phyloP scores from a whole-genome alignment of 192 early-diverging fungal genomes.

The Entomortierella lignicola region DNA sequence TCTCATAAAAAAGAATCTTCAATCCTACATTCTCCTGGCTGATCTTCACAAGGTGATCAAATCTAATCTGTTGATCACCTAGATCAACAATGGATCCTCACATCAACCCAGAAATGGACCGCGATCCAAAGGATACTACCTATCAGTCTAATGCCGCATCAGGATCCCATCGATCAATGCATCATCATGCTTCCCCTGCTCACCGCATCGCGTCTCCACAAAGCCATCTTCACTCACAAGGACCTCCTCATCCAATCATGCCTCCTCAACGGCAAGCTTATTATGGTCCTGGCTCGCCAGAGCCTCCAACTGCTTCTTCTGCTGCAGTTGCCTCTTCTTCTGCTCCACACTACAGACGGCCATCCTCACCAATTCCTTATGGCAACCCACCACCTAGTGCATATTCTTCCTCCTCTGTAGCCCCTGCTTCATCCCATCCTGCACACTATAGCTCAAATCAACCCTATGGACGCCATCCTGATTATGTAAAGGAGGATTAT shows the following conservation, averaged over 20 bases:
- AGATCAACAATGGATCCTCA: constrained; percentile 5
- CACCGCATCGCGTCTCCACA: constrained; percentile 29
- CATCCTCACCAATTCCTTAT: constrained; percentile 29
- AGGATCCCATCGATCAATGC: constrained; percentile 2
- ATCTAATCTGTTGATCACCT: not conserved
- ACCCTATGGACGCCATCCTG: constrained; percentile 28
- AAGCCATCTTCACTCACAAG: constrained; percentile 16
- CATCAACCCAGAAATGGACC: not conserved
- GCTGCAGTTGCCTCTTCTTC: constrained; percentile 7
- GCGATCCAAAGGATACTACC: not conserved
- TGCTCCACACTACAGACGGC: constrained; percentile 21
- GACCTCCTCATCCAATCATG: constrained; percentile 21
- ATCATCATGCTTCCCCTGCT: constrained; percentile 2
- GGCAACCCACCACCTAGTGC: constrained; percentile 17
- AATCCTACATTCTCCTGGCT: not conserved
- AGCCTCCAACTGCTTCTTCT: no score
- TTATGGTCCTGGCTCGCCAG: constrained; percentile 13
- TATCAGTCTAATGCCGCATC: constrained; percentile 6
- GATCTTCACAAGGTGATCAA: constrained; percentile 2
- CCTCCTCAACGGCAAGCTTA: constrained; percentile 16
- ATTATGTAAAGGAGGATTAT: constrained; percentile 37
- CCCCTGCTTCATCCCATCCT: not conserved
- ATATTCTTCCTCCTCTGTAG: not conserved
- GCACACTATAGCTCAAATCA: constrained; percentile 17
- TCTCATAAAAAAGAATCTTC: no score